A percentile compares a stretch with the other conserved stretches of the same genome.
Evolutionary conservation across 257 asterid genomes (phyloP).

Genomic region (Fraxinus americana): DNA sequence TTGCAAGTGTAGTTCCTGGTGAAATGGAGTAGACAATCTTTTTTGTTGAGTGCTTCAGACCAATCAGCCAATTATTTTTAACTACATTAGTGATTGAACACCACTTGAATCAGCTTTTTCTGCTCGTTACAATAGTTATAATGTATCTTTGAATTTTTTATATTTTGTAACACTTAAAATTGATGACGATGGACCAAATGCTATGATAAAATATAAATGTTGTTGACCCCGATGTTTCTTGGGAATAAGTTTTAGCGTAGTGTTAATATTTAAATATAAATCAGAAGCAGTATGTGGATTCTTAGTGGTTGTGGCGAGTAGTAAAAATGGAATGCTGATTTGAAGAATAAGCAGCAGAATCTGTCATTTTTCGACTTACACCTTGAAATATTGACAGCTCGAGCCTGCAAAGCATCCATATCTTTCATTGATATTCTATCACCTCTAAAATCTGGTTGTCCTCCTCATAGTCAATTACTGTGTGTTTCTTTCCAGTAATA

Average conservation of each 20-base stretch:
- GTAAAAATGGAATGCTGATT: neutral
- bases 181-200: neutral
- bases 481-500: neutral
- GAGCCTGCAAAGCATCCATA: neutral
- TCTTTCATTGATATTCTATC: neutral
- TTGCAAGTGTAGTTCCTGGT: conserved; percentile 4
- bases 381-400: conserved; percentile 2
- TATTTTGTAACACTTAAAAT: neutral
- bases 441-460: neutral
- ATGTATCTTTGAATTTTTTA: neutral
- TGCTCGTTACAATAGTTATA: neutral
- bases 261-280: no score
- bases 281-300: neutral
- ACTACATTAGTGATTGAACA: neutral
- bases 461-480: neutral
- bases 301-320: neutral
- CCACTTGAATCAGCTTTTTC: neutral
- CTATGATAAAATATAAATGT: neutral
- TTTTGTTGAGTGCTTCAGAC: neutral
- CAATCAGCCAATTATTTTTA: neutral
- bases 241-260: neutral
- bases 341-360: neutral
- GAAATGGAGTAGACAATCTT: neutral
- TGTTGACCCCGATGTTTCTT: neutral
- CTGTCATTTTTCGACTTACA: neutral